Percentiles rank a stretch among this genome's conserved stretches.
Conservation (phyloP, 2,329 filamentous ascomycete genomes). For the Alternaria angustiovoidea region DNA sequence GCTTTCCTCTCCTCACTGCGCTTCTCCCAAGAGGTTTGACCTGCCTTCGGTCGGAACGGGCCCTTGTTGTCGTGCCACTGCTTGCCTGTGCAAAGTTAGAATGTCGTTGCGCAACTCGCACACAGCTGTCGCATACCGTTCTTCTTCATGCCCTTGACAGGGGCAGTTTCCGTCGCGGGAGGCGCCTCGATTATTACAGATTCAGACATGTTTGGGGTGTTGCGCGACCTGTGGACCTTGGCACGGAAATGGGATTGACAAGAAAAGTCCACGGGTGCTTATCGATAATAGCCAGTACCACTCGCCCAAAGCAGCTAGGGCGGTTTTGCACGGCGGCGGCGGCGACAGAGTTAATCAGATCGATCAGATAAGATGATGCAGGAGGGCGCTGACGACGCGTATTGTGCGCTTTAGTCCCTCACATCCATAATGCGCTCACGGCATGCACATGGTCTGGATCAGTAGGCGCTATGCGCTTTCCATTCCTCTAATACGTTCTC, state of each 20-base stretch:
- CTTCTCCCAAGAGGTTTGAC: slow-evolving; percentile 80
- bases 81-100: slow-evolving; percentile 71
- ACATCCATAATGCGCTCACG: slow-evolving; percentile 19
- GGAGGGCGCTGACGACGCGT: slow-evolving; percentile 2
- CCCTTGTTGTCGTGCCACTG: slow-evolving; percentile 89
- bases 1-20: slow-evolving; percentile 74
- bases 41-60: slow-evolving; percentile 82
- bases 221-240: slow-evolving; percentile 19
- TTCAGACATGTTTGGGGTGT: slow-evolving; percentile 40
- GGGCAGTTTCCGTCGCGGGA: slow-evolving; percentile 46
- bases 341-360: slow-evolving; percentile 12
- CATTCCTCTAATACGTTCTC: slow-evolving; percentile 26
- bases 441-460: slow-evolving; percentile 17
- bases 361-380: slow-evolving; percentile 34
- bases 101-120: slow-evolving; percentile 4
- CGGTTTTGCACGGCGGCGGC: background rate
- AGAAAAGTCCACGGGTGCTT: slow-evolving; percentile 27
- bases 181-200: slow-evolving; percentile 53
- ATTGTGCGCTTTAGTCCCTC: slow-evolving; percentile 25
- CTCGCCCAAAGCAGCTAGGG: background rate
- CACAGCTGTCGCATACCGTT: slow-evolving; percentile 69
- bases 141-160: slow-evolving; percentile 72
- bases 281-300: slow-evolving; percentile 28
- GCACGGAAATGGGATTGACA: slow-evolving; percentile 28
- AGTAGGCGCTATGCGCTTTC: slow-evolving; percentile 26